Percentiles rank a stretch among this genome's conserved stretches.
phyloP scores from a whole-genome alignment of 164 flowering plant species.

The Tetracentron sinense region DNA sequence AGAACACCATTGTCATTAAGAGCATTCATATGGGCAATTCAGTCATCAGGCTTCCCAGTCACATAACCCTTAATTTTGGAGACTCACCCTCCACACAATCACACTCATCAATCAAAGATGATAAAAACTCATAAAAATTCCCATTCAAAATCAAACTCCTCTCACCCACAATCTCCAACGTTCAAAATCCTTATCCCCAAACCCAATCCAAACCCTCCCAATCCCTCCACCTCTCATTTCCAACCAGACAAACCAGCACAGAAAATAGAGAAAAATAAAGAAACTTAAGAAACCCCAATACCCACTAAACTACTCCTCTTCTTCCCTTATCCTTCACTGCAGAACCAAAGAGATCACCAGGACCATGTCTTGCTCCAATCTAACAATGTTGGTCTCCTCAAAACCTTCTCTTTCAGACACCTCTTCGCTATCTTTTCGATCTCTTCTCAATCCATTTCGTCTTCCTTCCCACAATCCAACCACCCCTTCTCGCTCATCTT shows the following conservation, averaged over 20 bases:
- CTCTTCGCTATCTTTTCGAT: constrained; percentile 31
- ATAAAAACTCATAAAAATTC: background rate
- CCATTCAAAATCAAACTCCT: background rate
- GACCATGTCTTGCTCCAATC: constrained; percentile 42
- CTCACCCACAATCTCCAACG: constrained; percentile 17
- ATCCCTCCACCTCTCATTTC: constrained; percentile 38
- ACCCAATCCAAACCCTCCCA: constrained; percentile 31
- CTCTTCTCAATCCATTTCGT: constrained; percentile 24
- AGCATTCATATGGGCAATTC: too few relatives aligned
- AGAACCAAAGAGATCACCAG: constrained; percentile 1
- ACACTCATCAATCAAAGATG: background rate
- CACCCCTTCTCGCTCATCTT: constrained; percentile 10
- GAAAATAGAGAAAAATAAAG: constrained; percentile 6
- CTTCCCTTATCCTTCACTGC: constrained; percentile 4
- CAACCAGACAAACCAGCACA: constrained; percentile 12
- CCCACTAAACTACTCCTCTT: background rate
- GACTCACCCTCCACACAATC: too few relatives aligned
- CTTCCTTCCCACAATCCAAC: constrained; percentile 11
- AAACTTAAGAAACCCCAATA: background rate
- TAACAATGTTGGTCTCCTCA: constrained; percentile 37
- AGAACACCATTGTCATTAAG: too few relatives aligned
- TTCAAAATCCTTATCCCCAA: constrained; percentile 31
- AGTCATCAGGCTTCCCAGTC: too few relatives aligned
- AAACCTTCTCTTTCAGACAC: constrained; percentile 29
- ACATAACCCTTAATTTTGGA: too few relatives aligned